Evolutionary conservation across 768 basidiomycete genomes (phyloP).

Genomic region (Tricholoma sp.): DNA sequence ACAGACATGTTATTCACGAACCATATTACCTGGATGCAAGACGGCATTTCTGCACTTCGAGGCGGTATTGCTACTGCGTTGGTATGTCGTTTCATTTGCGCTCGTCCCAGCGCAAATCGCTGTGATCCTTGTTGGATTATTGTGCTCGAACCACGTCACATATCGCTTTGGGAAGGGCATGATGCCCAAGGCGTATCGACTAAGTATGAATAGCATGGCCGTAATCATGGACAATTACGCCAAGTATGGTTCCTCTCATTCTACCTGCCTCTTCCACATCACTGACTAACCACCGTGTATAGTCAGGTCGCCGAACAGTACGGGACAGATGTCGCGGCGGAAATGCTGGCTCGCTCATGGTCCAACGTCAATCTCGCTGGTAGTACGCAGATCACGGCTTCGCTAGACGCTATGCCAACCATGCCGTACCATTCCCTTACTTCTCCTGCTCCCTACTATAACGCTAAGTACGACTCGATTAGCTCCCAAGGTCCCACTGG

Average conservation of each 20-base stretch:
- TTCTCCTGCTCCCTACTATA: constrained; percentile 13
- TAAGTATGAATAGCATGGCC: constrained; percentile 67
- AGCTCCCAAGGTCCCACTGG: constrained; percentile 4
- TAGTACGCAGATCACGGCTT: constrained; percentile 13
- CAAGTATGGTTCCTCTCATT: constrained; percentile 36
- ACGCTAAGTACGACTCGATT: constrained; percentile 22
- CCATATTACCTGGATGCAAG: constrained; percentile 72
- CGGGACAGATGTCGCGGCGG: constrained; percentile 37
- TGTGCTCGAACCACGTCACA: constrained; percentile 81
- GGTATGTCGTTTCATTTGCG: constrained; percentile 62
- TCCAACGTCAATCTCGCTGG: constrained; percentile 31
- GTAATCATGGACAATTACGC: constrained; percentile 84
- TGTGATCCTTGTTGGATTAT: constrained; percentile 57
- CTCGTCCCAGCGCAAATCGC: constrained; percentile 63
- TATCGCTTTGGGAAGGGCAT: constrained; percentile 87
- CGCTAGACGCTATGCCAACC: constrained; percentile 15
- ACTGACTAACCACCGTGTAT: background rate
- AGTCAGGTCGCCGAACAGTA: background rate
- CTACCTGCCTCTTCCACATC: background rate
- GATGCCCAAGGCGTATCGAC: constrained; percentile 79
- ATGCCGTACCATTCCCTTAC: constrained; percentile 18
- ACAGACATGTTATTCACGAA: constrained; percentile 69
- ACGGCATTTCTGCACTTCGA: constrained; percentile 54
- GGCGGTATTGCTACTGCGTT: constrained; percentile 45
- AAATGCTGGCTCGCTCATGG: constrained; percentile 47